These are phyloP conservation scores for Ceratocystiopsis sp. DNA, from an alignment of 2,329 filamentous ascomycete genomes.

Conservation along the genomic window DNA sequence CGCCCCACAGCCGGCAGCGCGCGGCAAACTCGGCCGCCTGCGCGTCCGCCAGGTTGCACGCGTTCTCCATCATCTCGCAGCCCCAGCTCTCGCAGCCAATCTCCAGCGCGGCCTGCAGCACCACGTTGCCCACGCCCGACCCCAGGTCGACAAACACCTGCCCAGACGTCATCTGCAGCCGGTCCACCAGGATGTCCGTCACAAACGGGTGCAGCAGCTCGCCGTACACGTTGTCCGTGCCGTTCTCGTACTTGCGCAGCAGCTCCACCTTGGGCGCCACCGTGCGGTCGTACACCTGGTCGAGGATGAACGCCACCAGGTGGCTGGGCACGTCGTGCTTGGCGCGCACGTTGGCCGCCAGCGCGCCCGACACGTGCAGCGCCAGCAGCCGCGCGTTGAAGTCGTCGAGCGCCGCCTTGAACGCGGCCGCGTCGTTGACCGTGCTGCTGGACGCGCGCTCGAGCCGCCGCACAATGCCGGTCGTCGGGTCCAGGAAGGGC, in stretches of 20 bases:
- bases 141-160: slow-evolving; percentile 90
- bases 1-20: slow-evolving; percentile 79
- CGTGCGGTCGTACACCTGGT: slow-evolving; percentile 79
- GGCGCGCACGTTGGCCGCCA: slow-evolving; percentile 53
- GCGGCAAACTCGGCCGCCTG: slow-evolving; percentile 71
- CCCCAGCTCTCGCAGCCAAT: slow-evolving; percentile 91
- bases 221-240: slow-evolving; percentile 86
- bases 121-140: slow-evolving; percentile 91
- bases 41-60: slow-evolving; percentile 61
- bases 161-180: slow-evolving; percentile 60
- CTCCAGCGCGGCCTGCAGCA: slow-evolving; percentile 82
- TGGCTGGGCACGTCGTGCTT: slow-evolving; percentile 53
- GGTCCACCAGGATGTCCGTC: slow-evolving; percentile 59
- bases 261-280: slow-evolving; percentile 79
- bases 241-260: slow-evolving; percentile 72
- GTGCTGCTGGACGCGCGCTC: slow-evolving; percentile 55
- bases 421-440: slow-evolving; percentile 46
- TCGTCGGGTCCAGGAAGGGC: slow-evolving; percentile 52
- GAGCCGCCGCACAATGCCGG: slow-evolving; percentile 60
- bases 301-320: slow-evolving; percentile 64
- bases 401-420: slow-evolving; percentile 52
- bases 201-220: slow-evolving; percentile 78
- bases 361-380: slow-evolving; percentile 51
- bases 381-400: slow-evolving; percentile 59
- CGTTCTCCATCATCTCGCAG: slow-evolving; percentile 89